Evolutionary conservation across 345 rosid genomes (phyloP).

Genomic region (Streptanthus diversifolius): DNA sequence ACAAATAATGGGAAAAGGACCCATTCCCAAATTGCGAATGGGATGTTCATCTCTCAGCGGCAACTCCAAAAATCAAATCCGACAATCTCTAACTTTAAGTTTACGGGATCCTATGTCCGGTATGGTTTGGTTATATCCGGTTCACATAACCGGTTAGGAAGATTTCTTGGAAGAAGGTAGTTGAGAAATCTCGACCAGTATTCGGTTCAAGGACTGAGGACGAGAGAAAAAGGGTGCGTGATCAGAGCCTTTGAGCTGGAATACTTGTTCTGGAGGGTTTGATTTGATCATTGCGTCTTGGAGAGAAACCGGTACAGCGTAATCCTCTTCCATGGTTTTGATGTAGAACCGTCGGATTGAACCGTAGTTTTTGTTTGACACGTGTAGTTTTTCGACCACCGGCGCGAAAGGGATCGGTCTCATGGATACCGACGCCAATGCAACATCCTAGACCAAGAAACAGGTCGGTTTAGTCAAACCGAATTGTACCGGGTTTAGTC

Average conservation of each 20-base stretch:
- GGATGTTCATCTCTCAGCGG: neutral
- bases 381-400: slow-evolving; percentile 73
- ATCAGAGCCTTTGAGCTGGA: slow-evolving; percentile 60
- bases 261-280: slow-evolving; percentile 56
- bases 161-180: slow-evolving; percentile 36
- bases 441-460: slow-evolving; percentile 61
- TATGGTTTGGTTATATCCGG: neutral
- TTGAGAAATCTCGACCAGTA: slow-evolving; percentile 51
- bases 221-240: slow-evolving; percentile 75
- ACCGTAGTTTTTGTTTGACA: slow-evolving; percentile 50
- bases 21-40: neutral
- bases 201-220: slow-evolving; percentile 58
- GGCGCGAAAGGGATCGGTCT: slow-evolving; percentile 93
- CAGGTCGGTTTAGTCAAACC: neutral
- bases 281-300: slow-evolving; percentile 56
- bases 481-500: neutral
- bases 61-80: slow-evolving; percentile 13
- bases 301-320: slow-evolving; percentile 44
- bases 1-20: slow-evolving; percentile 8
- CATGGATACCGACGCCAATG: slow-evolving; percentile 92
- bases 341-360: slow-evolving; percentile 52
- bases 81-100: slow-evolving; percentile 7
- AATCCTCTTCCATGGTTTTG: slow-evolving; percentile 50
- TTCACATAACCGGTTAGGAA: slow-evolving; percentile 11
- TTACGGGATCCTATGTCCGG: slow-evolving; percentile 31